A percentile compares a stretch with the other conserved stretches of the same genome.
Conservation (phyloP, 1,284 basidiomycete species). For the Puccinia horiana region DNA sequence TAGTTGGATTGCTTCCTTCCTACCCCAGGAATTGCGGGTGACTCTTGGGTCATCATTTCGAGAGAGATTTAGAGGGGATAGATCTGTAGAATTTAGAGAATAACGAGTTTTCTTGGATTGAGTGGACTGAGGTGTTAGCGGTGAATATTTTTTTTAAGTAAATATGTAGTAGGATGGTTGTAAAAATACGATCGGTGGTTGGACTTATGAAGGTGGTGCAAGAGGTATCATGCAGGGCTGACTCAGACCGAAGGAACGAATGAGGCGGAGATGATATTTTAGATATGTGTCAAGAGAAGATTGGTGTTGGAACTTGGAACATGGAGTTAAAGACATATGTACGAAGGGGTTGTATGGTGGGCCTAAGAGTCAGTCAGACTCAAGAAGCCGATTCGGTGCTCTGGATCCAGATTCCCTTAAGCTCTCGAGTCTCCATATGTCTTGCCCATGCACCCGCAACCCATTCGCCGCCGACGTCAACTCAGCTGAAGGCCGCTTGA, state of each 20-base stretch:
- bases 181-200: constrained; percentile 6
- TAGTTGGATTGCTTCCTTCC: neutral
- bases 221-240: constrained; percentile 5
- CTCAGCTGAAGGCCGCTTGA: no score
- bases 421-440: neutral
- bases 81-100: neutral
- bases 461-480: constrained; percentile 15
- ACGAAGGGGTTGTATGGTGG: neutral
- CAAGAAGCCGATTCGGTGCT: neutral
- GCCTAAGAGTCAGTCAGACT: neutral
- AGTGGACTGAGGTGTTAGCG: neutral
- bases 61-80: neutral
- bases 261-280: neutral
- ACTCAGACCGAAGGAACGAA: constrained; percentile 4
- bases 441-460: neutral
- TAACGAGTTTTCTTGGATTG: neutral
- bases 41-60: constrained; percentile 30
- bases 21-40: constrained; percentile 11
- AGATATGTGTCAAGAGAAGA: neutral
- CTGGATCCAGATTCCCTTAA: neutral
- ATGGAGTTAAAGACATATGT: neutral
- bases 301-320: neutral
- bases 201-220: neutral
- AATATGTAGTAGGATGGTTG: no score
- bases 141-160: neutral